These are phyloP conservation scores for Aspergillus japonicus DNA, from an alignment of 2,329 filamentous ascomycete genomes.

Conservation along the genomic window DNA sequence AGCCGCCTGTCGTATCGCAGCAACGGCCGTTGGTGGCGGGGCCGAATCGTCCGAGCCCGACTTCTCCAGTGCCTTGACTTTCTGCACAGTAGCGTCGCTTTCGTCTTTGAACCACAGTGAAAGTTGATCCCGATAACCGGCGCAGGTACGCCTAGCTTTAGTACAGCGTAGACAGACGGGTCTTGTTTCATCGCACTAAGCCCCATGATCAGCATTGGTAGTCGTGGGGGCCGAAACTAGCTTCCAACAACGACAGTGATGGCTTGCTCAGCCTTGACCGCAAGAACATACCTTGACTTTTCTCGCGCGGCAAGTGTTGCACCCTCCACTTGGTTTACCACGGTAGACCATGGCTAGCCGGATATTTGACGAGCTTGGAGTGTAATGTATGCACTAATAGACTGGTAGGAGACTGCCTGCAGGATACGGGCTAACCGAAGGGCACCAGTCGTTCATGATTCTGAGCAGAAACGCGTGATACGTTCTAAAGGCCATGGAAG, in stretches of 20 bases:
- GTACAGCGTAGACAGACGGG: constrained; percentile 1
- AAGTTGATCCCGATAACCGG: constrained; percentile 3
- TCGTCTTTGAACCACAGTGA: constrained; percentile 3
- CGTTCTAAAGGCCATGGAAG: no score
- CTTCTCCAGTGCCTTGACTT: not conserved
- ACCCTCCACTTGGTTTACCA: constrained; percentile 3
- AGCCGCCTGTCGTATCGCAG: not conserved
- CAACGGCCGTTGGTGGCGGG: not conserved
- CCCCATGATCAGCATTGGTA: not conserved
- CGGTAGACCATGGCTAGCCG: not conserved
- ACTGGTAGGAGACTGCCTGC: not conserved
- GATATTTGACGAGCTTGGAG: not conserved
- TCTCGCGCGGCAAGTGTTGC: constrained; percentile 1
- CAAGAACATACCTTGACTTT: constrained; percentile 6
- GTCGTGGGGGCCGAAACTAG: not conserved
- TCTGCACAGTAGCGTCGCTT: not conserved
- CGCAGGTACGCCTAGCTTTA: not conserved
- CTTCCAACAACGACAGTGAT: not conserved
- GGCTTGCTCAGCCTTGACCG: not conserved
- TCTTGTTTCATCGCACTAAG: not conserved
- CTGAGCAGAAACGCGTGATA: not conserved
- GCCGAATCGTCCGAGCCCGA: not conserved
- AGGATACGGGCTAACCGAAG: not conserved
- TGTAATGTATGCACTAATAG: not conserved
- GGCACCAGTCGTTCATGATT: not conserved